A percentile compares a stretch with the other conserved stretches of the same genome.
Evolutionary conservation across 2,329 filamentous ascomycete species (phyloP).

Genomic region (Daldinia sp.): DNA sequence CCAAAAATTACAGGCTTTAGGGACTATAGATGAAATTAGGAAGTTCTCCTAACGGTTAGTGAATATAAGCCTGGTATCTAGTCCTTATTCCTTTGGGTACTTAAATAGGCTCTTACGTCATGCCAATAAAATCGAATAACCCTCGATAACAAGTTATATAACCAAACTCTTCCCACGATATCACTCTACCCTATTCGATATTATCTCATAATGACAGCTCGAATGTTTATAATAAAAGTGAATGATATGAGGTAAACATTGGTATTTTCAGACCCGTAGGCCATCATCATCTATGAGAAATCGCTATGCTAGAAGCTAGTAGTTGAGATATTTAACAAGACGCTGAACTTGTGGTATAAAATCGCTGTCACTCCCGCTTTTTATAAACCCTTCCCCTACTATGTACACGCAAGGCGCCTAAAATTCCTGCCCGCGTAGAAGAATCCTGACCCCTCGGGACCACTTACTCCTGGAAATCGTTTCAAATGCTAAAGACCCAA

Average conservation of each 20-base stretch:
- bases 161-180: neutral
- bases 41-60: too few species aligned
- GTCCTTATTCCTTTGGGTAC: neutral
- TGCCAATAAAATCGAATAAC: neutral
- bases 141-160: neutral
- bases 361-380: slow-evolving; percentile 12
- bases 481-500: neutral
- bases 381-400: neutral
- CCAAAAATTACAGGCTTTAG: too few species aligned
- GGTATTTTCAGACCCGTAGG: neutral
- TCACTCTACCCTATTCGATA: neutral
- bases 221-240: neutral
- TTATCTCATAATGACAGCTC: neutral
- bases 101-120: neutral
- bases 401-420: neutral
- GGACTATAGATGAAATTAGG: too few species aligned
- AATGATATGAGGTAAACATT: neutral
- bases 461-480: neutral
- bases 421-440: neutral
- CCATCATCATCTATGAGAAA: neutral
- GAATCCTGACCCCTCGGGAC: neutral
- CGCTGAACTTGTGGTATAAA: neutral
- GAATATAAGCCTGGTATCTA: too few species aligned
- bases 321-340: neutral
- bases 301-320: neutral